Base-by-base conservation (phyloP, 108 stramenopile species). In the Nitzschia putrida region DNA sequence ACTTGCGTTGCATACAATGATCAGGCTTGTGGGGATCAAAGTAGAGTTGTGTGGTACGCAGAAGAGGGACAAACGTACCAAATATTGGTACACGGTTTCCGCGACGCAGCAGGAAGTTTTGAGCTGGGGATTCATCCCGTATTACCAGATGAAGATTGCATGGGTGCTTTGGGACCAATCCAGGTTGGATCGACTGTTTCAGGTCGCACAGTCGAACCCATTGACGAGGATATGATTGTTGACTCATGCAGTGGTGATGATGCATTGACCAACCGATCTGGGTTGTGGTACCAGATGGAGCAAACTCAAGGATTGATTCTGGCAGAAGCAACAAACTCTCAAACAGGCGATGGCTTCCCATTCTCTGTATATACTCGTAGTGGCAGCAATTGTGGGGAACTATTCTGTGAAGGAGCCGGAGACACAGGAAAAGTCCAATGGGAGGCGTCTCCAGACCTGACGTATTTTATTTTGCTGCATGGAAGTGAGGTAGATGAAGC, bases 301-400 rank as follows among this genome's bases (percentile, higher is more conserved):
- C 53, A 73, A 21, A 26, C 53, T 24, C 25, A 51, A 16, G 72
- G 72, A 20, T 73, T 63, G 63, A 44, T 55, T 37, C 61, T 43
- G 8, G 72, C 72, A 7, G 72, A 73, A 42, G 44, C 57, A 6
- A 38, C 65, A 22, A 20, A 11, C 25, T 52, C 64, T 47, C 63
- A 73, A 41, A 39, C 64, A 7, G 56, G 63, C 26, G 64, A 65
- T 23, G 24, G 40, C 21, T 52, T 52, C 40, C 72, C 64, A 39
- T 43, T 76, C n/a, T 68, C 74, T n/a, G 68, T 76, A 14, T 76
- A 76, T 44, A n/a, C n/a, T n/a, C n/a, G n/a, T n/a, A 25, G 54
- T 29, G 66, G 68, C 38, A 50, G 38, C 10, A 43, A 68, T 41
- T 74, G 74, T 40, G 45, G 34, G 24, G 57, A 45, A 23, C 58